Conservation (phyloP, 2,329 filamentous ascomycete genomes). For the Bimuria novae-zelandiae region DNA sequence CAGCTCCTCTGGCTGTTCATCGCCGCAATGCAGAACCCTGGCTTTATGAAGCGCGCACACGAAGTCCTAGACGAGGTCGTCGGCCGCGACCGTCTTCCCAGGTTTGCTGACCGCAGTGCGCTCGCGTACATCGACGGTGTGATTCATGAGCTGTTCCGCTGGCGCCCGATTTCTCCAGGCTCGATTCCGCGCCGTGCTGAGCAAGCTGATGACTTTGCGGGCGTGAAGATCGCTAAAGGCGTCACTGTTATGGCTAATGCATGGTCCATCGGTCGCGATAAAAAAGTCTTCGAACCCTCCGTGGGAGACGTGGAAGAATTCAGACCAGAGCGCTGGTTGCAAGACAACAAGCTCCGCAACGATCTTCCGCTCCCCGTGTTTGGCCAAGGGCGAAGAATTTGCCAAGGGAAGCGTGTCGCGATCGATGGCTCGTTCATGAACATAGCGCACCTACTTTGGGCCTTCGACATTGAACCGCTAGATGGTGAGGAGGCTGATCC, state of each 20-base stretch:
- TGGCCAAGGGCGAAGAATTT: conserved; percentile 1
- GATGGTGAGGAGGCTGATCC: background rate
- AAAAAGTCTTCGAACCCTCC: background rate
- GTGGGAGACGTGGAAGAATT: background rate
- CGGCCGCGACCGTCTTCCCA: background rate
- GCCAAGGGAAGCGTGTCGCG: conserved; percentile 1
- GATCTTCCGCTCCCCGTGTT: conserved; percentile 1
- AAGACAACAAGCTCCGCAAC: background rate
- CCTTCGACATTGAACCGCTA: background rate
- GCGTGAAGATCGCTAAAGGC: background rate
- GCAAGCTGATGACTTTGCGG: background rate
- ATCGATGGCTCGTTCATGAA: background rate
- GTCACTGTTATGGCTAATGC: conserved; percentile 1
- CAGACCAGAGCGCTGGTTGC: background rate
- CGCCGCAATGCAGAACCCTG: background rate
- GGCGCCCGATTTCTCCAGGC: background rate
- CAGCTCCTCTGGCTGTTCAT: conserved; percentile 1
- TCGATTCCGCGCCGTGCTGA: background rate
- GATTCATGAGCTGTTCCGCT: conserved; percentile 3
- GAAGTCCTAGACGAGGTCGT: background rate
- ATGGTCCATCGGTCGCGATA: background rate
- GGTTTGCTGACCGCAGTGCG: background rate
- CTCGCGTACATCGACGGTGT: background rate
- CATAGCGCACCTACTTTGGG: background rate
- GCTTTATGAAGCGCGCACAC: background rate